These are phyloP conservation scores for Claviceps spartinae DNA, from an alignment of 2,329 filamentous ascomycete species.

Conservation along the genomic window DNA sequence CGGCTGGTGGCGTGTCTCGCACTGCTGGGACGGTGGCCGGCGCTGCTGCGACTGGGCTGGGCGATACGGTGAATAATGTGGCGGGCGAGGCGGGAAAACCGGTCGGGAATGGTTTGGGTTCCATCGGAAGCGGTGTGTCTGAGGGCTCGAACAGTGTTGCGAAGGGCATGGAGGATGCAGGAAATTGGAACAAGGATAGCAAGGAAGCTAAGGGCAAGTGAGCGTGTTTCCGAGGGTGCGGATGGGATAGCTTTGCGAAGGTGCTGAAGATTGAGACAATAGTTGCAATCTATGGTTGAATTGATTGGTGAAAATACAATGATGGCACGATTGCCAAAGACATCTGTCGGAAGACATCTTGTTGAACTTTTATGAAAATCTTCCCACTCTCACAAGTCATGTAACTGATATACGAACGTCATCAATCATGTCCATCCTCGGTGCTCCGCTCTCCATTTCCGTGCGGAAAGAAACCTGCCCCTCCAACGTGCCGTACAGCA, in stretches of 20 bases:
- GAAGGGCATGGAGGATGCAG: constrained; percentile 43
- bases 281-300: not conserved
- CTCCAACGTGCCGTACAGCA: not conserved
- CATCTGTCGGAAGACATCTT: not conserved
- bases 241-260: constrained; percentile 28
- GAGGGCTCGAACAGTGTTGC: constrained; percentile 33
- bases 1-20: constrained; percentile 24
- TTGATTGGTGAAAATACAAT: not conserved
- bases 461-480: not conserved
- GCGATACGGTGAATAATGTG: constrained; percentile 39
- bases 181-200: constrained; percentile 35
- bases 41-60: constrained; percentile 42
- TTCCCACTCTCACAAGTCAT: not conserved
- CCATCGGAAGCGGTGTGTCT: constrained; percentile 39
- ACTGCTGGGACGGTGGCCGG: constrained; percentile 30
- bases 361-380: not conserved
- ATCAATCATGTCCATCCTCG: not conserved
- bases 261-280: constrained; percentile 44
- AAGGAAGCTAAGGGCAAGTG: not conserved
- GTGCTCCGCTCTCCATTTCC: not conserved
- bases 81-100: constrained; percentile 41
- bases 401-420: not conserved
- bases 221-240: not conserved
- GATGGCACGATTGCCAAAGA: not conserved
- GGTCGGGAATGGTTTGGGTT: constrained; percentile 40